These are phyloP conservation scores for Aspergillus avenaceus DNA, from an alignment of 495 filamentous ascomycete species.

Conservation along the genomic window DNA sequence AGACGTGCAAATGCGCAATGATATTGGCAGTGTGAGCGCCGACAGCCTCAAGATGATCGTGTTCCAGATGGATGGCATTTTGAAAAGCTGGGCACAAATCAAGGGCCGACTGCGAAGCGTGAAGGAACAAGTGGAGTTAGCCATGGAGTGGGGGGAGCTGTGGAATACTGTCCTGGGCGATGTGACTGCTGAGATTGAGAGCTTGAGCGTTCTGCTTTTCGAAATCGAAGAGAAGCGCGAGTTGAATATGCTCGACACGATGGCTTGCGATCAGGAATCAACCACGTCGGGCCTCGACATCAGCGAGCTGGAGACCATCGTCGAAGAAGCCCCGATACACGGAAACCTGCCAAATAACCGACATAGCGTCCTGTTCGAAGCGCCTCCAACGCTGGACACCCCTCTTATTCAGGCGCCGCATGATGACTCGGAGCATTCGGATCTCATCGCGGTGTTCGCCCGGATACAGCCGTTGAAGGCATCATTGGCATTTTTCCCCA, in stretches of 20 bases:
- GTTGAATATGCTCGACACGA: slow-evolving; percentile 46
- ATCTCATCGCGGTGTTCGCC: slow-evolving; percentile 81
- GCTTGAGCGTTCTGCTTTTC: slow-evolving; percentile 76
- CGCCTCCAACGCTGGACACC: slow-evolving; percentile 52
- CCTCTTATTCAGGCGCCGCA: slow-evolving; percentile 56
- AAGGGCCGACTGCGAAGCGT: slow-evolving; percentile 67
- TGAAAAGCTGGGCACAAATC: slow-evolving; percentile 80
- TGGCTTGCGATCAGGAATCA: slow-evolving; percentile 47
- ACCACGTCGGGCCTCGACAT: slow-evolving; percentile 68
- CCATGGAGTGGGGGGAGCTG: slow-evolving; percentile 98
- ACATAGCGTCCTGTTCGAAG: slow-evolving; percentile 58
- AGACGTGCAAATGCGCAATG: slow-evolving; percentile 72
- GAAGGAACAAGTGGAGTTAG: slow-evolving; percentile 88
- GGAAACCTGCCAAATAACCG: slow-evolving; percentile 51
- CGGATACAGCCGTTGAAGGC: slow-evolving; percentile 91
- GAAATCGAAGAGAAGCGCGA: slow-evolving; percentile 96
- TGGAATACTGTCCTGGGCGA: slow-evolving; percentile 92
- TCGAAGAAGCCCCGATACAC: slow-evolving; percentile 75
- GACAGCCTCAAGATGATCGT: slow-evolving; percentile 69
- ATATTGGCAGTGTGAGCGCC: slow-evolving; percentile 65
- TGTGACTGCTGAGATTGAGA: slow-evolving; percentile 86
- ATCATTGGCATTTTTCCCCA: slow-evolving; percentile 93
- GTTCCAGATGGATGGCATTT: slow-evolving; percentile 78
- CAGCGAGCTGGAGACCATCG: slow-evolving; percentile 86
- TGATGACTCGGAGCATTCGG: slow-evolving; percentile 73